phyloP scores from a whole-genome alignment of 176 grass and related monocot genomes.

The Saccharum officinarum region DNA sequence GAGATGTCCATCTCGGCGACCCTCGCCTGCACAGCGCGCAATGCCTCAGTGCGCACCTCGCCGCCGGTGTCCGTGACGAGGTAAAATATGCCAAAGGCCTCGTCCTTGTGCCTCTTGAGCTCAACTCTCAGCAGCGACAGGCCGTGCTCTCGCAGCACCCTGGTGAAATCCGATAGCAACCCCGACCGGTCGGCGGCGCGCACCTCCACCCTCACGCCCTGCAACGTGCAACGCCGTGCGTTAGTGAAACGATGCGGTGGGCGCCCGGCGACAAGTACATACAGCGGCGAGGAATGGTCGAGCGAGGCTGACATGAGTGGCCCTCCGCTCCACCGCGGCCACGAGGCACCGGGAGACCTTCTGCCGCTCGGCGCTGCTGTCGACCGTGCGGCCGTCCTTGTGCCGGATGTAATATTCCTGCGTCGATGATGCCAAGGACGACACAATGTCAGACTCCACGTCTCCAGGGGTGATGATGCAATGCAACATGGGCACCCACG shows the following conservation, averaged over 20 bases:
- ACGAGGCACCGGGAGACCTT: conserved; percentile 69
- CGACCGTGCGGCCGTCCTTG: conserved; percentile 65
- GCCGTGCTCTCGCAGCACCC: conserved; percentile 58
- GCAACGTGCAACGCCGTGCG: not conserved
- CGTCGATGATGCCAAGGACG: not conserved
- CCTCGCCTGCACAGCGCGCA: conserved; percentile 44
- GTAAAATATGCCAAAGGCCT: conserved; percentile 46
- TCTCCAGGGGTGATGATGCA: not conserved
- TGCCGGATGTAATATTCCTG: conserved; percentile 85
- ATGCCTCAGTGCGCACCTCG: conserved; percentile 42
- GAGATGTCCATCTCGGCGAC: conserved; percentile 37
- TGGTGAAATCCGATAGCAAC: conserved; percentile 60
- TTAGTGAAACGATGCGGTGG: not conserved
- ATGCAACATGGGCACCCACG: not conserved
- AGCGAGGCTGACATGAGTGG: conserved; percentile 45
- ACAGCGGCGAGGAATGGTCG: not conserved
- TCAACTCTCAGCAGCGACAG: conserved; percentile 47
- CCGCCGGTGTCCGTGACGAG: conserved; percentile 55
- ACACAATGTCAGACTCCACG: not conserved
- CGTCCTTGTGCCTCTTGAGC: conserved; percentile 49
- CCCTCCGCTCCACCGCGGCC: conserved; percentile 65
- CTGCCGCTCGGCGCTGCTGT: conserved; percentile 55
- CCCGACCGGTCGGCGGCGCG: conserved; percentile 44
- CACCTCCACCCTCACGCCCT: conserved; percentile 61
- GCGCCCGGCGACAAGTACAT: too few species aligned